Evolutionary conservation across 2,329 filamentous ascomycete species (phyloP), one percentile per base, ranked within the genome.

Genomic region (Aspergillus aculeatus): DNA sequence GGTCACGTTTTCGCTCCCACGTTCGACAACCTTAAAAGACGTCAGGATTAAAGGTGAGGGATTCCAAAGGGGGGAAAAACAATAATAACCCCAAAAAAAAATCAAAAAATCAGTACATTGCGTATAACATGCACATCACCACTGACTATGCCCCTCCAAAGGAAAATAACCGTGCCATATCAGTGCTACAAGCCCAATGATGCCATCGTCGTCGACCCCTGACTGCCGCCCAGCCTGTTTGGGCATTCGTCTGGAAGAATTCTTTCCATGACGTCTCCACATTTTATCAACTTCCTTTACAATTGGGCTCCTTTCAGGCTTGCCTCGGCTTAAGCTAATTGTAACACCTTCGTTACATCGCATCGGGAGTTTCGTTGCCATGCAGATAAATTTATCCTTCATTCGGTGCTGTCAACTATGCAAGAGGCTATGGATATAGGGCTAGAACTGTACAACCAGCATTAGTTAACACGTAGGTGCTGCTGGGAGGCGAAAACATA

Each of bases 361-460:
- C 6, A 35, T 44, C 16, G 5, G 16, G 3, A 44, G 38, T 5
- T 2, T 44, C 16, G 12, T 44, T 44, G 6, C 38, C 6, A 6
- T 44, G 26, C 38, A 44, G 7, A n/a, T 16, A 16, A 19, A 44
- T 16, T 9, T 44, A 44, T 44, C 5, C 38, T 44, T 44, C 6
- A 7, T 44, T 44, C 16, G 38, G 16, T 12, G 38, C 38, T 44
- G 10, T 44, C 38, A 19, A 44, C 38, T 16, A 44, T 44, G 24
- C 19, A 21, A 38, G 35, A 54, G 49, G 47, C 14, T 47, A 59
- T 55, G 62, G 59, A 52, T 56, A 62, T 44, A 44, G 38, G 16
- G 38, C 38, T 44, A 44, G 38, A 44, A 44, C 14, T 44, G 38
- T 44, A 44, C 38, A 35, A 16, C 38, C 38, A 44, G 38, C 38